A percentile compares a stretch with the other conserved stretches of the same genome.
Conservation (phyloP, 78 protist species). For the Ministeria vibrans region DNA sequence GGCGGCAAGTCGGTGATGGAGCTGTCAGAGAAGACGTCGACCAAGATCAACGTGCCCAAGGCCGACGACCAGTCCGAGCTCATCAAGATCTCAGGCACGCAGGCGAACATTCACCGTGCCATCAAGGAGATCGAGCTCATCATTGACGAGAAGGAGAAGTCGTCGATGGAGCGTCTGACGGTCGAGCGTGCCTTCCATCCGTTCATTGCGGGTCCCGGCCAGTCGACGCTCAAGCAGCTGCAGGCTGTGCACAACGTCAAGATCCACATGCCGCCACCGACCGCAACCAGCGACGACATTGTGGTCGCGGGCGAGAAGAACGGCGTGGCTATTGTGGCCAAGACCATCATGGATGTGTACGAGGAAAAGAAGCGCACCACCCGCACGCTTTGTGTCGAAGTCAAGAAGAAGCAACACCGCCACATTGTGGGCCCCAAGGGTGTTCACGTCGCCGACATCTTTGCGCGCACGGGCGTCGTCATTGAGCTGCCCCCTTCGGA, state of each 20-base stretch:
- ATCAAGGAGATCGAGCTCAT: neutral
- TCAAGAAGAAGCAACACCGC: neutral
- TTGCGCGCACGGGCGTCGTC: constrained; percentile 6
- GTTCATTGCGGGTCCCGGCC: neutral
- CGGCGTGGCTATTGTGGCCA: neutral
- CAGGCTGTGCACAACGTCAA: neutral
- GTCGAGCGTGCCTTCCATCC: neutral
- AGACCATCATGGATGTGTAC: neutral
- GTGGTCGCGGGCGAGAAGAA: constrained; percentile 6
- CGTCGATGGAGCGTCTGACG: neutral
- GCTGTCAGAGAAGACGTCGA: constrained; percentile 19
- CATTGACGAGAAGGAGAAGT: neutral
- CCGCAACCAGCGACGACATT: neutral
- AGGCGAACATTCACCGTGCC: neutral
- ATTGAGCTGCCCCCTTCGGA: constrained; percentile 9
- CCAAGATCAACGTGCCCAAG: constrained; percentile 39
- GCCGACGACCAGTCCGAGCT: neutral
- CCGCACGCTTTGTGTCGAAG: neutral
- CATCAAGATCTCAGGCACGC: constrained; percentile 12
- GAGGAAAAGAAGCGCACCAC: neutral
- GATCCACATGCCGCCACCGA: constrained; percentile 12
- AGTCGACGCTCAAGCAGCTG: neutral
- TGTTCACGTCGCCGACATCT: neutral
- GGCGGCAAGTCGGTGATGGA: constrained; percentile 35
- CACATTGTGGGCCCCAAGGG: constrained; percentile 5